Base-by-base conservation (phyloP, 176 grass and related monocot species). In the Tuctoria greenei region DNA sequence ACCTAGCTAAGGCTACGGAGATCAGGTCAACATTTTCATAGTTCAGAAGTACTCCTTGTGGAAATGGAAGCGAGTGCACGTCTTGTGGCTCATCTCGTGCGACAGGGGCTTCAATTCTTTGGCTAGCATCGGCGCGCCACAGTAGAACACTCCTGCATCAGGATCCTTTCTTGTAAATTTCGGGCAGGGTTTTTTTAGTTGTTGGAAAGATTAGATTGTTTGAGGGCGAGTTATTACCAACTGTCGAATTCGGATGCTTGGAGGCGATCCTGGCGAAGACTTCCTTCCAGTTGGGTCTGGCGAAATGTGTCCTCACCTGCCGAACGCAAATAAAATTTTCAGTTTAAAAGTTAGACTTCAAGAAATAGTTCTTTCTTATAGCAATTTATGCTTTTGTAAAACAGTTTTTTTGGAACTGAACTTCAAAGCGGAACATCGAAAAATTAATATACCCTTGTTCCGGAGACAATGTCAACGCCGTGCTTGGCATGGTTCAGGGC, bases 281-380 rank as follows among this genome's bases (percentile, higher is more conserved):
- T 81, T 95, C 95, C 51, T 77, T 99, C 95, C 95, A 99, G 37
- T 99, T 95, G 28, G 95, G 95, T 69, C 95, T 95, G 31, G 95
- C 95, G 57, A 99, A 99, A 75, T 99, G 95, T 47, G 95, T 95
- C 84, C 95, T 99, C 74, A 99, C 89, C 95, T 99, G 85, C 61
- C 7, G 7, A 56, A 37, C 36, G 8, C 40, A 75, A 1, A 66
- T 1, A 46, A 51, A 11, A 62, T 57, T 45, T 36, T 83, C 69
- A 47, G 12, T 45, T 79, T 15, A 9, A 25, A 86, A 87, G 27
- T 14, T 38, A 66, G 17, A 59, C 8, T 5, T 72, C 17, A 7
- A 25, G 9, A 16, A 23, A 23, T 0, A 3, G 5, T 34, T 54
- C 41, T 20, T 75, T 15, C 57, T 26, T 35, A 8, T 20, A 45